These are phyloP conservation scores for Aphelidium insulamus DNA, from an alignment of 371 early-diverging fungal species.

Conservation along the genomic window DNA sequence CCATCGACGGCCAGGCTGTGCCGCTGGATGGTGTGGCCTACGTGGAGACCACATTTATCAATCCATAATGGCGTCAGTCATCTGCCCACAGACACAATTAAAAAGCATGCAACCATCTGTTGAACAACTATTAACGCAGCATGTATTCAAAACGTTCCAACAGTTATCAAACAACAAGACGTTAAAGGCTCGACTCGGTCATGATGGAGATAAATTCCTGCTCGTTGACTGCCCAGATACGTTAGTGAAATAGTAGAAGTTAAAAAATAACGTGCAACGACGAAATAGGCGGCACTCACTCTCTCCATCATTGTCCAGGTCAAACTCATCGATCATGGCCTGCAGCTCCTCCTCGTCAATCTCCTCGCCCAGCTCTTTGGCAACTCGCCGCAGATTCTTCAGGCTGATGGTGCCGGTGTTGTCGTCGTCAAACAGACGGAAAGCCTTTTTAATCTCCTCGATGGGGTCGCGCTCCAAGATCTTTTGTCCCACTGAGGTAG, in stretches of 20 bases:
- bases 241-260: not conserved
- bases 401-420: conserved; percentile 33
- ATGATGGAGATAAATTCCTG: conserved; percentile 48
- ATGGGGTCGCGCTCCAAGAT: conserved; percentile 41
- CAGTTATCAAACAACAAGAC: no score
- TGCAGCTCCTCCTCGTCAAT: conserved; percentile 45
- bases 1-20: no score
- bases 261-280: not conserved
- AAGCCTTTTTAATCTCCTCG: conserved; percentile 53
- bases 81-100: no score
- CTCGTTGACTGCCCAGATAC: conserved; percentile 31
- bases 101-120: no score
- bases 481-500: conserved; percentile 26
- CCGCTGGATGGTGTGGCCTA: no score
- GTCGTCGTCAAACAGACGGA: conserved; percentile 49
- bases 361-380: conserved; percentile 49
- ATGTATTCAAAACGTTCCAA: no score
- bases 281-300: conserved; percentile 18
- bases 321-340: conserved; percentile 65
- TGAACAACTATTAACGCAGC: no score
- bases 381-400: conserved; percentile 32
- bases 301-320: conserved; percentile 44
- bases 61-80: no score
- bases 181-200: conserved; percentile 21
- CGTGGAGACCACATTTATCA: no score